Evolutionary conservation across 495 filamentous ascomycete species (phyloP), one percentile per base, ranked within the genome.

Genomic region (Apodospora peruviana): DNA sequence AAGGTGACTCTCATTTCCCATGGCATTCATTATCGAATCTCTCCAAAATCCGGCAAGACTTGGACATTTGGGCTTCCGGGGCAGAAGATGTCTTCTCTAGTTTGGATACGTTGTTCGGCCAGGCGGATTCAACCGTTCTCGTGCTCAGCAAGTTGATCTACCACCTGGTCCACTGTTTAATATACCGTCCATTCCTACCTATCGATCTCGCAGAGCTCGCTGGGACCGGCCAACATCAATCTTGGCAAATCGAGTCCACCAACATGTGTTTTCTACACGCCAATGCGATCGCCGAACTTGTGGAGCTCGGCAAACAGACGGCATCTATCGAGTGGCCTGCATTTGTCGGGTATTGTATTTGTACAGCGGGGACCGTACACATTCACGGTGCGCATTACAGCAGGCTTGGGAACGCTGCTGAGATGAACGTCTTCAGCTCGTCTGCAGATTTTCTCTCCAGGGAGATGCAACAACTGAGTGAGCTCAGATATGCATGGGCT

Each of bases 241-340:
- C 86, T 27, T 94, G 88, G 88, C 88, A 91, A 63, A 91, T 91
- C 43, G 87, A 90, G 56, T 85, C 87, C 0, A 91, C 87, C 1
- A 89, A 90, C 50, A 76, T 90, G 43, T 91, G 88, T 63, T 91
- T 94, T 62, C 74, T 87, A 14, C 88, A 94, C 54, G 86, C 88
- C 8, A 94, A 91, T 63, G 87, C 87, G 1, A 89, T 94, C 43
- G 83, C 85, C 4, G 88, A 91, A 53, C 71, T 94, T 1, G 86
- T 91, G 17, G 85, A 90, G 60, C 77, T 91, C 18, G 87, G 85
- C 1, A 80, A 81, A 40, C 77, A 75, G 57, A 70, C 70, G 21
- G 73, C 80, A 3, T 74, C 82, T 7, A 79, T 90, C 27, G 87
- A 90, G 60, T 91, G 86, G 87, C 87, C 88, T 0, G 83, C 81